A percentile compares a stretch with the other conserved stretches of the same genome.
phyloP scores from a whole-genome alignment of 257 asterid genomes.

The Salvia hispanica region DNA sequence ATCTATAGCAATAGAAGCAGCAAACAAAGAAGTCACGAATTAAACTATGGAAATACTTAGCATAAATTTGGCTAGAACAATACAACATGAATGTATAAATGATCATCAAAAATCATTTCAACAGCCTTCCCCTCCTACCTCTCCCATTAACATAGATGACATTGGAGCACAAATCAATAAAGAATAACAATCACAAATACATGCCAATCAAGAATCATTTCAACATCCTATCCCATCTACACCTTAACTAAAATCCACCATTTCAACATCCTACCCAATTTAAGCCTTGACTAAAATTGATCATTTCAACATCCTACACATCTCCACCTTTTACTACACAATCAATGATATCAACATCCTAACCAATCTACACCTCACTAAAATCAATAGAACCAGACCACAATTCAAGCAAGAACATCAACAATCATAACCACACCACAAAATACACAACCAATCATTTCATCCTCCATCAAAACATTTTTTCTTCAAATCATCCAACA shows the following conservation, averaged over 20 bases:
- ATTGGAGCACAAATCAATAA: background rate
- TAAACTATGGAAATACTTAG: background rate
- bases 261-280: background rate
- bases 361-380: background rate
- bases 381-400: background rate
- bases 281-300: background rate
- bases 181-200: background rate
- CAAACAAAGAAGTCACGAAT: conserved; percentile 2
- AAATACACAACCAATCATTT: background rate
- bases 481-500: background rate
- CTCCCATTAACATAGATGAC: background rate
- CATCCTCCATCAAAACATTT: too few species aligned
- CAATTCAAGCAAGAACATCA: background rate
- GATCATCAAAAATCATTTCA: background rate
- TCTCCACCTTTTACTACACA: background rate
- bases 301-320: background rate
- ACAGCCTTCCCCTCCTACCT: background rate
- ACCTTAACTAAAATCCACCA: background rate
- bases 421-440: background rate
- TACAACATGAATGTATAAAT: background rate
- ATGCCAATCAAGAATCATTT: background rate
- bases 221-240: background rate
- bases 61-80: conserved; percentile 3
- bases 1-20: background rate
- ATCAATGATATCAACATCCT: background rate